Evolutionary conservation across 805 yeast genomes (phyloP).

Genomic region (Pichia heedii): DNA sequence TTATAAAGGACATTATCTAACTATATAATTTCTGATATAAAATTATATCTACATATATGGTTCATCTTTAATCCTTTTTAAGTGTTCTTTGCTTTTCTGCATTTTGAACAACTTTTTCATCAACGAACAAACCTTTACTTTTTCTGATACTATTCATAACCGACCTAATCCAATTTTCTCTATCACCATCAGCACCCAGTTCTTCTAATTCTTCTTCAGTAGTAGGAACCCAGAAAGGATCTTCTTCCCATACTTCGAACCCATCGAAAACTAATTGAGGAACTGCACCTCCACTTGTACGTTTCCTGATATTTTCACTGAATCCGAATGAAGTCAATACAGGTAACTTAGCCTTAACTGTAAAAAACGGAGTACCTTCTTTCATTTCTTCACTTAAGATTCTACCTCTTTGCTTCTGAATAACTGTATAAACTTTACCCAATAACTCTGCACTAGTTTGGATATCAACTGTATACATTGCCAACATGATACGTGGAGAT

Average conservation of each 20-base stretch:
- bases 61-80: constrained; percentile 44
- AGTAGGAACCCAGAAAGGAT: constrained; percentile 99
- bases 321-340: constrained; percentile 96
- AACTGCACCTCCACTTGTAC: constrained; percentile 93
- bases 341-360: constrained; percentile 75
- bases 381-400: constrained; percentile 91
- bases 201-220: constrained; percentile 95
- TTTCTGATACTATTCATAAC: constrained; percentile 78
- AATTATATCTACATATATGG: neutral
- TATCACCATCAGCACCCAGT: constrained; percentile 73
- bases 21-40: neutral
- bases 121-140: constrained; percentile 83
- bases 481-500: constrained; percentile 86
- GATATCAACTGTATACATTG: constrained; percentile 89
- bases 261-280: constrained; percentile 93
- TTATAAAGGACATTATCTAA: too few relatives aligned
- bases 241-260: constrained; percentile 75
- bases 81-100: constrained; percentile 93
- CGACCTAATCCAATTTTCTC: constrained; percentile 80
- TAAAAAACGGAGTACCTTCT: constrained; percentile 96
- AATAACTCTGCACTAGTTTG: constrained; percentile 92
- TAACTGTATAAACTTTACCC: constrained; percentile 92
- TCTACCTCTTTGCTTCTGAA: constrained; percentile 78
- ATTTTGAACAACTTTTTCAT: constrained; percentile 80
- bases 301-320: constrained; percentile 86